These are phyloP conservation scores for Leishmania mexicana DNA, from an alignment of 208 protist genomes.

Conservation along the genomic window DNA sequence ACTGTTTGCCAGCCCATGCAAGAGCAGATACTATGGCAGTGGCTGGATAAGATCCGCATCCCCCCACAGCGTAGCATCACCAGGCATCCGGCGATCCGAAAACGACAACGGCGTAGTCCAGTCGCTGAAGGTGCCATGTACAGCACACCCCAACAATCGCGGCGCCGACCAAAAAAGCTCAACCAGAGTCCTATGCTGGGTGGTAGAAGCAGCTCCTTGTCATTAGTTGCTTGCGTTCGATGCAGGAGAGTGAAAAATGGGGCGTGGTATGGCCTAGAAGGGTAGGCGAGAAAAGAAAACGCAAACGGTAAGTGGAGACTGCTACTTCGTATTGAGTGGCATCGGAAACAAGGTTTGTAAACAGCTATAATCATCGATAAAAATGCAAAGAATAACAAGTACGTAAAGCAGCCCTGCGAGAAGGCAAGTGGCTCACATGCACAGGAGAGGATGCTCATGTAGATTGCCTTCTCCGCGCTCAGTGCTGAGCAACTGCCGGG, in stretches of 20 bases:
- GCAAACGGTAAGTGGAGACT: neutral
- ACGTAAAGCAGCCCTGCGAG: too few relatives aligned
- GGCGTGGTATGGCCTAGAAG: too few relatives aligned
- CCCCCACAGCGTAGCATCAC: slow-evolving; percentile 26
- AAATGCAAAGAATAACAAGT: neutral
- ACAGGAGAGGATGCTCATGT: neutral
- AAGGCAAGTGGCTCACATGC: neutral
- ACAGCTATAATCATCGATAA: neutral
- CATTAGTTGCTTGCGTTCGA: neutral
- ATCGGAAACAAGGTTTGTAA: neutral
- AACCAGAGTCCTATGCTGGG: neutral
- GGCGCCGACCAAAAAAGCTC: neutral
- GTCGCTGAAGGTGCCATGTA: slow-evolving; percentile 28
- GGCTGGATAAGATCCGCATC: slow-evolving; percentile 32
- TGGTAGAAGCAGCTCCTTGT: neutral
- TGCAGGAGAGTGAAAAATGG: neutral
- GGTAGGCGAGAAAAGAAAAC: neutral
- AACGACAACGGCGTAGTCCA: slow-evolving; percentile 19
- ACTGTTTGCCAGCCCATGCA: slow-evolving; percentile 1
- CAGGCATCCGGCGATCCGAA: slow-evolving; percentile 23
- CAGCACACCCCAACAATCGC: slow-evolving; percentile 32
- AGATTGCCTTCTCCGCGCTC: neutral
- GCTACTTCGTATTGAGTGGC: neutral
- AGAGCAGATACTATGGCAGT: slow-evolving; percentile 22
- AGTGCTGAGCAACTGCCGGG: neutral